Evolutionary conservation across 352 stramenopile genomes (phyloP).

Genomic region (Phytopythium aichiense): DNA sequence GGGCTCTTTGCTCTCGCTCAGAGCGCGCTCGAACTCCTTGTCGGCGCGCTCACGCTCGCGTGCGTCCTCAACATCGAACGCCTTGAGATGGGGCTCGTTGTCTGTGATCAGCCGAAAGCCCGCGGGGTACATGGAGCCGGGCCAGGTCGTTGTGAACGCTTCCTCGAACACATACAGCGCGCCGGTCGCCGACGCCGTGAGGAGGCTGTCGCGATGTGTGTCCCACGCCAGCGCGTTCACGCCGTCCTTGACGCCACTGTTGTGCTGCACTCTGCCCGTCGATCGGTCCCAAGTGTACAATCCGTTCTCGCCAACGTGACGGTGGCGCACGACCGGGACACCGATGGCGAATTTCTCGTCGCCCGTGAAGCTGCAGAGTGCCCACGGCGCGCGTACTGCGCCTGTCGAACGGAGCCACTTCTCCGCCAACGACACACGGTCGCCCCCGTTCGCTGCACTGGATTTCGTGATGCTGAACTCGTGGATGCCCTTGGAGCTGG

Average conservation of each 20-base stretch:
- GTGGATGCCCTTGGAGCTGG: slow-evolving; percentile 75
- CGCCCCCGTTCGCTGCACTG: slow-evolving; percentile 1
- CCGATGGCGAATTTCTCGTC: slow-evolving; percentile 67
- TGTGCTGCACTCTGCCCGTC: slow-evolving; percentile 57
- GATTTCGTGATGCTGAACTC: slow-evolving; percentile 30
- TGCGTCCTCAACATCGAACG: slow-evolving; percentile 31
- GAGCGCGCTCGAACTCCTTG: slow-evolving; percentile 19
- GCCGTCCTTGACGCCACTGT: slow-evolving; percentile 70
- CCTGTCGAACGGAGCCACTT: slow-evolving; percentile 54
- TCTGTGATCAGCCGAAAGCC: slow-evolving; percentile 78
- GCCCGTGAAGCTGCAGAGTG: slow-evolving; percentile 62
- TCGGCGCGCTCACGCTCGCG: slow-evolving; percentile 15
- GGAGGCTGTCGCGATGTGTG: slow-evolving; percentile 38
- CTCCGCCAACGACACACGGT: slow-evolving; percentile 30
- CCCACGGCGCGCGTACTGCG: slow-evolving; percentile 69
- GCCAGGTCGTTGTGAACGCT: slow-evolving; percentile 69
- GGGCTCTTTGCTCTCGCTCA: neutral
- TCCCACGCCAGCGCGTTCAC: slow-evolving; percentile 64
- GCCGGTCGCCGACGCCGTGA: slow-evolving; percentile 63
- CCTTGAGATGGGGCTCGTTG: slow-evolving; percentile 64
- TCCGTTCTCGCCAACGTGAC: slow-evolving; percentile 74
- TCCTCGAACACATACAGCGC: slow-evolving; percentile 71
- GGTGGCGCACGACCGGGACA: slow-evolving; percentile 72
- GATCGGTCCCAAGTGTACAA: slow-evolving; percentile 74
- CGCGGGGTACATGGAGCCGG: slow-evolving; percentile 79